Evolutionary conservation across 257 asterid species (phyloP).

Genomic region (Solanum bulbocastanum): DNA sequence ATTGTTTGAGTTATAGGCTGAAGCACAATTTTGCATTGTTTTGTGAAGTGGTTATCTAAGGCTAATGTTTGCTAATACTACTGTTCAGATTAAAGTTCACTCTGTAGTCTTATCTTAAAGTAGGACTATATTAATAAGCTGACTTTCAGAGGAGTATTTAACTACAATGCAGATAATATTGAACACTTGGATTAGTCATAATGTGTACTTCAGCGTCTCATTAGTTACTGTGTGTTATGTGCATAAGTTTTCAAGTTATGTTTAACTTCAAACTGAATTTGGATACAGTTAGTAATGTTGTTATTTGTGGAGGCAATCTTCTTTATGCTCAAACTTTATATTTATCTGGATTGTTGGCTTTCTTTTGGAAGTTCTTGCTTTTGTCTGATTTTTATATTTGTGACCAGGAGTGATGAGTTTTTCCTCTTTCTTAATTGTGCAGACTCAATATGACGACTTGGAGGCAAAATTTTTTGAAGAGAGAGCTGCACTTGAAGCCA

Average conservation of each 20-base stretch:
- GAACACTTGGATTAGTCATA: background rate
- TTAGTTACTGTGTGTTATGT: background rate
- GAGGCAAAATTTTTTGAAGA: conserved; percentile 61
- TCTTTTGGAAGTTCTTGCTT: background rate
- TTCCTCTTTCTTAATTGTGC: background rate
- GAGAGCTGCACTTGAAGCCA: conserved; percentile 62
- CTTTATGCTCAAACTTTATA: background rate
- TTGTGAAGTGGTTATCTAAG: background rate
- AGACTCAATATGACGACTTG: conserved; percentile 49
- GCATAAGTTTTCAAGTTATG: background rate
- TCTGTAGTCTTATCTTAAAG: background rate
- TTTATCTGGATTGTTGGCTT: background rate
- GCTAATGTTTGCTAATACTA: background rate
- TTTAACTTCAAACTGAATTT: background rate
- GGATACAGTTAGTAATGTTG: background rate
- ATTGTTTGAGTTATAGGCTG: background rate
- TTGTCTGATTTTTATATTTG: background rate
- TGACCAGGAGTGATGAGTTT: background rate
- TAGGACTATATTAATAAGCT: background rate
- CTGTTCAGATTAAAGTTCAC: background rate
- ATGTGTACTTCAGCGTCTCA: background rate
- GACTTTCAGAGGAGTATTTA: background rate
- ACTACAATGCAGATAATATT: background rate
- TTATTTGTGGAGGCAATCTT: background rate
- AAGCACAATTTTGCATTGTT: background rate